phyloP scores from a whole-genome alignment of 2,329 filamentous ascomycete species.

The Pyrenophora tritici-repentis region DNA sequence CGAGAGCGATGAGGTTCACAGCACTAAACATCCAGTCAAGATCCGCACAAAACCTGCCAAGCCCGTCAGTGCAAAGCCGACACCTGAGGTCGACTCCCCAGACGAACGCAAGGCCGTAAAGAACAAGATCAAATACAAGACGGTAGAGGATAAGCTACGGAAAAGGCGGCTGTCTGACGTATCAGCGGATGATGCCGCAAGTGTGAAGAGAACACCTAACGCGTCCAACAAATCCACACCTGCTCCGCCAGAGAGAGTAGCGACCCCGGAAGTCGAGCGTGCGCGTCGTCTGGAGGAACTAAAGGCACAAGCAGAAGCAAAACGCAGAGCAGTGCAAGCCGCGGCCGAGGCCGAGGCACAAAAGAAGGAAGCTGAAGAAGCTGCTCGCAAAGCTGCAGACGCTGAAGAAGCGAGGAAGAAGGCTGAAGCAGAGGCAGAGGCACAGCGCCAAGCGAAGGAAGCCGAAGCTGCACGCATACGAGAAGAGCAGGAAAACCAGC shows the following conservation, averaged over 20 bases:
- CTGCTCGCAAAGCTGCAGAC: slow-evolving; percentile 35
- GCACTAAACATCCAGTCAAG: slow-evolving; percentile 32
- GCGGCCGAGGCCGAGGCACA: slow-evolving; percentile 32
- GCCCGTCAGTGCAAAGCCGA: slow-evolving; percentile 35
- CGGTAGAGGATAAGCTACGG: slow-evolving; percentile 40
- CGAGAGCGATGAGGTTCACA: slow-evolving; percentile 39
- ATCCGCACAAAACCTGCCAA: slow-evolving; percentile 35
- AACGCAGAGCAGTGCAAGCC: slow-evolving; percentile 28
- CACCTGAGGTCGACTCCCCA: slow-evolving; percentile 42
- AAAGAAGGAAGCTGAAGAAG: slow-evolving; percentile 36
- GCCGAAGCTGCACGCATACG: slow-evolving; percentile 40
- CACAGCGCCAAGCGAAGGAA: slow-evolving; percentile 36
- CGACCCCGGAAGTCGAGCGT: slow-evolving; percentile 42
- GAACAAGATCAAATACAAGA: slow-evolving; percentile 40
- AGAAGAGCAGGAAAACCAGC: slow-evolving; percentile 39
- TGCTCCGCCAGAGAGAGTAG: slow-evolving; percentile 41
- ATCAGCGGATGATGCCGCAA: slow-evolving; percentile 37
- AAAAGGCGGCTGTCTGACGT: slow-evolving; percentile 40
- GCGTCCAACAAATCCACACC: slow-evolving; percentile 44
- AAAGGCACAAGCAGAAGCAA: slow-evolving; percentile 34
- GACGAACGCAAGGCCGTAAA: slow-evolving; percentile 42
- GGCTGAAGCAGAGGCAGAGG: slow-evolving; percentile 39
- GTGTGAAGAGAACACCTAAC: slow-evolving; percentile 41
- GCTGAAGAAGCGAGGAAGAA: slow-evolving; percentile 37
- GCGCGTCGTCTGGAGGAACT: slow-evolving; percentile 44